Evolutionary conservation across 805 yeast genomes (phyloP), one percentile per base, ranked within the genome.

Genomic region (Myxozyma melibiosi): DNA sequence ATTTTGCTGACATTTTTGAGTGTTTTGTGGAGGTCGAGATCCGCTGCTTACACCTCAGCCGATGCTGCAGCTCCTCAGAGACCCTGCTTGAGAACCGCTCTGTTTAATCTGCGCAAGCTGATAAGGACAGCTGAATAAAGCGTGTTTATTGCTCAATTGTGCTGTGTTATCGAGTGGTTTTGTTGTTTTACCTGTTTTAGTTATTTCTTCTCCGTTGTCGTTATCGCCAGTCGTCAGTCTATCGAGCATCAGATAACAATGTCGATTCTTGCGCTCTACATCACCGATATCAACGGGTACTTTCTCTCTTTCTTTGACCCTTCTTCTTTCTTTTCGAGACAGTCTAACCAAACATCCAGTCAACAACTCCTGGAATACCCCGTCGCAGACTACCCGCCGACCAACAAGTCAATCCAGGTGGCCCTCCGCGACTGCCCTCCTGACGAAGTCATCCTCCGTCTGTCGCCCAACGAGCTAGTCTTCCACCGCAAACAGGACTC

Each of bases 231-330:
- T 41, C 30, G 25, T 41, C 9, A n/a, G 18, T n/a, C 6, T 8
- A 14, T n/a, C n/a, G n/a, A n/a, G n/a, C n/a, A n/a, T n/a, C n/a
- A 45, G 27, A 38, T 14, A 46, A 27, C 42, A 9, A 60, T 60
- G 61, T 59, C 71, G 13, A 70, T 75, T 50, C 75, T 71, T 51
- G 78, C 77, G 24, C 63, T 76, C 20, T 76, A 74, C 56, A 70
- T 76, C 7, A 68, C 76, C 27, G 79, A 76, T 64, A 70, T 71
- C 46, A 72, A 70, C 57, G 77, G 75, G 76, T 74, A 61, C 28
- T 74, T 67, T 20, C 3, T 11, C 22, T 9, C 27, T 13, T 16
- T 18, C 16, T 27, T n/a, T 13, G 31, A n/a, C 28, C 2, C 13
- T n/a, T 18, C 14, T 9, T 16, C n/a, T 8, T 16, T 14, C 20